These are phyloP conservation scores for Tolypocladium sp. DNA, from an alignment of 2,329 filamentous ascomycete species.

Conservation along the genomic window DNA sequence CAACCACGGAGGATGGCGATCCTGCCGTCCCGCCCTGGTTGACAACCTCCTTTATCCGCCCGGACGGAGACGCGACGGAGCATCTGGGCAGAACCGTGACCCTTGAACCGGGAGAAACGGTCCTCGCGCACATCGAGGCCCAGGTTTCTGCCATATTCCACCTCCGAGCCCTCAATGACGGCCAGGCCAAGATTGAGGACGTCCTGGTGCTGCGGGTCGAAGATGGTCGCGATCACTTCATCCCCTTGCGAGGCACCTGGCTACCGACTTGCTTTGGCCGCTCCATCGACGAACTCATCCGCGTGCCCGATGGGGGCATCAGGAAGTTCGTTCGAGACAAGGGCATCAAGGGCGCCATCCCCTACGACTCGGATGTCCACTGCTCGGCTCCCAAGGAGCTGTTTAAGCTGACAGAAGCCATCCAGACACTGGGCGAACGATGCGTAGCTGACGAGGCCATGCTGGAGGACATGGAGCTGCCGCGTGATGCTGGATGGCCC, in stretches of 20 bases:
- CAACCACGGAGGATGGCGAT: conserved; percentile 37
- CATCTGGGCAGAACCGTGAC: conserved; percentile 44
- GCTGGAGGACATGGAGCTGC: conserved; percentile 43
- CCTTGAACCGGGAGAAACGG: conserved; percentile 77
- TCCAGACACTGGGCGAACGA: conserved; percentile 50
- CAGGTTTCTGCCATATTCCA: conserved; percentile 55
- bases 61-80: conserved; percentile 20
- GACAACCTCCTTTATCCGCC: conserved; percentile 50
- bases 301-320: conserved; percentile 74
- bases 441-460: conserved; percentile 53
- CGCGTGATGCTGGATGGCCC: conserved; percentile 51
- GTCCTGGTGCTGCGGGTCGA: conserved; percentile 78
- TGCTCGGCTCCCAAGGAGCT: conserved; percentile 82
- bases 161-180: conserved; percentile 64
- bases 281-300: conserved; percentile 80
- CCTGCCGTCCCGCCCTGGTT: conserved; percentile 55
- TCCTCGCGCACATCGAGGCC: conserved; percentile 58
- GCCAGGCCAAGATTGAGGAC: conserved; percentile 61
- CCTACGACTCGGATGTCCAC: conserved; percentile 49
- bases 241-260: conserved; percentile 73
- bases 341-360: conserved; percentile 38
- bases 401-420: conserved; percentile 77
- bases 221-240: conserved; percentile 83
- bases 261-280: conserved; percentile 73
- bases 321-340: conserved; percentile 37